phyloP scores from a whole-genome alignment of 192 early-diverging fungal species.

The Powellomyces hirtus region DNA sequence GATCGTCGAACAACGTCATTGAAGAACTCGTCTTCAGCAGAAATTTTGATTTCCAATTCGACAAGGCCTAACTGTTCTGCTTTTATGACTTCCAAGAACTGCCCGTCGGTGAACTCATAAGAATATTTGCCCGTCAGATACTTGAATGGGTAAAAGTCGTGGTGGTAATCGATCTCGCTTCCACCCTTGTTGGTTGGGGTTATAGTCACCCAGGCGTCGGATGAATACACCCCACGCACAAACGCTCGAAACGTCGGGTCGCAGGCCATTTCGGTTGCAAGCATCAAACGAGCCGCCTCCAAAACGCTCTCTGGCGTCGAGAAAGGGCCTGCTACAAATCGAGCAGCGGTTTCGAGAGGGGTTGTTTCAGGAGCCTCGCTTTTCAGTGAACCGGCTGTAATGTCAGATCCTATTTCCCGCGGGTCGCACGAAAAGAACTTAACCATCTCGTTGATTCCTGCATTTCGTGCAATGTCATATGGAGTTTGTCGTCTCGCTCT shows the following conservation, averaged over 20 bases:
- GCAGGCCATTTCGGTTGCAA: conserved; percentile 71
- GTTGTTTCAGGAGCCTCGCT: conserved; percentile 2
- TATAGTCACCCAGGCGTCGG: conserved; percentile 67
- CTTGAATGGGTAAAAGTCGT: conserved; percentile 83
- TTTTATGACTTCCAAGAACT: conserved; percentile 74
- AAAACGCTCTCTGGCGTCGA: conserved; percentile 50
- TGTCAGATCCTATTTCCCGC: conserved; percentile 6
- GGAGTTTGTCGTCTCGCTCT: conserved; percentile 34
- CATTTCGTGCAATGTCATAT: conserved; percentile 44
- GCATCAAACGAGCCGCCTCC: conserved; percentile 67
- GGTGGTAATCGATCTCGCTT: conserved; percentile 71
- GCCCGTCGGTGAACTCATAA: conserved; percentile 64
- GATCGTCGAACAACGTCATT: conserved; percentile 51
- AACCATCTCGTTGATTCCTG: conserved; percentile 41
- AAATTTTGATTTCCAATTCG: conserved; percentile 55
- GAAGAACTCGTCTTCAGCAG: conserved; percentile 48
- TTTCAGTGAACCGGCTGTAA: not conserved
- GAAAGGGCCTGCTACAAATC: conserved; percentile 47
- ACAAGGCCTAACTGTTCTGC: conserved; percentile 74
- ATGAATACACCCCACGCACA: conserved; percentile 69
- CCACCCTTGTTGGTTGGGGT: conserved; percentile 79
- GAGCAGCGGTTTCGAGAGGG: conserved; percentile 56
- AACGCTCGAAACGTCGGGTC: conserved; percentile 77
- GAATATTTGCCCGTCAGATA: conserved; percentile 77
- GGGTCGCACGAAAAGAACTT: conserved; percentile 49